phyloP scores from a whole-genome alignment of 441 rosid genomes.

The Pelargonium citronellum region DNA sequence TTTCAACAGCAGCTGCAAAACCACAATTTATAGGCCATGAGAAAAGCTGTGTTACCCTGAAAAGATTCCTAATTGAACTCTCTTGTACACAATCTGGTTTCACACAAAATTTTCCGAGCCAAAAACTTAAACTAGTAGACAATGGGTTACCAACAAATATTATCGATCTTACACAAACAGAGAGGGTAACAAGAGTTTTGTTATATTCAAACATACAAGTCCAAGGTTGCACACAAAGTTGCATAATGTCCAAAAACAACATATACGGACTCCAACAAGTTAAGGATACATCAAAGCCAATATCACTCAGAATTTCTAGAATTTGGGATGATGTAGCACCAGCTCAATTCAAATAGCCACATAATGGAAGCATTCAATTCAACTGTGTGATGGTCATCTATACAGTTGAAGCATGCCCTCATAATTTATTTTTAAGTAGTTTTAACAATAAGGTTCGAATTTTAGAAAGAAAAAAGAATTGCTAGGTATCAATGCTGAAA shows the following conservation, averaged over 20 bases:
- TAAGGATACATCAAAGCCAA: background rate
- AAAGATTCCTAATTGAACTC: background rate
- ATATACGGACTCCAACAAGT: background rate
- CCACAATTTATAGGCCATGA: conserved; percentile 16
- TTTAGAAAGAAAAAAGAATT: background rate
- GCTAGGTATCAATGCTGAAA: background rate
- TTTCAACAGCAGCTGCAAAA: conserved; percentile 95
- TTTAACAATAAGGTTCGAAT: background rate
- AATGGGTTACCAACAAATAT: background rate
- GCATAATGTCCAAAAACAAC: background rate
- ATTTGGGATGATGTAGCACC: background rate
- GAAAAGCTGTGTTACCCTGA: background rate
- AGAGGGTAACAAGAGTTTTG: background rate
- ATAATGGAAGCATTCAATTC: background rate
- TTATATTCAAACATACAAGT: background rate
- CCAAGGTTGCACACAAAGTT: background rate
- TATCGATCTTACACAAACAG: background rate
- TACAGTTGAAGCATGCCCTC: background rate
- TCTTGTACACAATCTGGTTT: background rate
- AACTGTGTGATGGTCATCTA: background rate
- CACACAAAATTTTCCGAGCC: background rate
- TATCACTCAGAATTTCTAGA: background rate
- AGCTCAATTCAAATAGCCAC: background rate
- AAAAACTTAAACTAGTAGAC: background rate
- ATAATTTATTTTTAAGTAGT: background rate